Evolutionary conservation across 1,284 basidiomycete genomes (phyloP), one percentile per base, ranked within the genome.

Genomic region (Trichosporon sp.): DNA sequence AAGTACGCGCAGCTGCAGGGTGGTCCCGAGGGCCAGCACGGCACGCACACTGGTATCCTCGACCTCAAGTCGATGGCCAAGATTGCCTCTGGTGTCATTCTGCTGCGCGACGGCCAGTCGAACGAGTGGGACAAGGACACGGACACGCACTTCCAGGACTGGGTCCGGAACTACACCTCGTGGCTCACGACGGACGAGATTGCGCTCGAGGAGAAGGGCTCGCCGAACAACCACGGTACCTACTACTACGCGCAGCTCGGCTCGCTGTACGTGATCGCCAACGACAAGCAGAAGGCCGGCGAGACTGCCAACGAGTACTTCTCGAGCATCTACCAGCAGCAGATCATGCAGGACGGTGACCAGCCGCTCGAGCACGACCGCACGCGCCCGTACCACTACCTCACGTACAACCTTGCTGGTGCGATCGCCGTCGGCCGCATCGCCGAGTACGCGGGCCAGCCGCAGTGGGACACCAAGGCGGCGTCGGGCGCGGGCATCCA

Each of bases 1-100:
- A 85, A 88, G 73, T 91, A 87, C 75, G 88, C 86, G 0, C 90
- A 91, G 75, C 85, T 89, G 78, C 78, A 87, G 32, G 86, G 90
- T 4, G 90, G 90, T 0, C 89, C 89, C 23, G 62, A 66, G 11
- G 65, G 66, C 12, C 71, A 73, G 60, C 34, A 27, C 11, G 76
- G 75, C 42, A 34, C 68, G 25, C 74, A 75, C 62, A 75, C 74
- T 11, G 76, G 76, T 65, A 67, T 76, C 3, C 70, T 77, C 27
- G 76, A 77, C 68, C 44, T 70, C 32, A 74, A 74, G 60, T 51
- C 66, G 53, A 73, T 76, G 69, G 68, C 70, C 65, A 77, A 77
- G 68, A 62, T 76, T n/a, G 73, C 74, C 9, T 73, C 71, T 8
- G 75, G 71, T 3, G 66, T 75, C 7, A 21, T 72, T 15, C 44